Evolutionary conservation across 2,329 filamentous ascomycete species (phyloP).

Genomic region (Alternaria longipes): DNA sequence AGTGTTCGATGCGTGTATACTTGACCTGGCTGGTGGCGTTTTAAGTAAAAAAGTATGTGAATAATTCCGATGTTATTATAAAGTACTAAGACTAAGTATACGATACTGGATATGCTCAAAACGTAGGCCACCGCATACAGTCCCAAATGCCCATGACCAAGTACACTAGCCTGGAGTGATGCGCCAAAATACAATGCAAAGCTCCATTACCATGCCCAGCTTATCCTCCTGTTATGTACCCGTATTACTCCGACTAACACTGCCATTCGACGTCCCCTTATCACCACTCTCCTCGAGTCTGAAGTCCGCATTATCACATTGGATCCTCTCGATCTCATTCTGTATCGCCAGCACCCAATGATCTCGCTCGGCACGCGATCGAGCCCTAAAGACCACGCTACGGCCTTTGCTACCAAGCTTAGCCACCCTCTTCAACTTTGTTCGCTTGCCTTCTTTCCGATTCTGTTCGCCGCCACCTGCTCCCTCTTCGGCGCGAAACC

Average conservation of each 20-base stretch:
- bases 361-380: conserved; percentile 71
- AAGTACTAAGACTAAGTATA: not conserved
- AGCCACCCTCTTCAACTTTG: conserved; percentile 67
- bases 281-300: conserved; percentile 42
- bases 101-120: not conserved
- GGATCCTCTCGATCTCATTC: conserved; percentile 70
- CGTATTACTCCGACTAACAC: conserved; percentile 1
- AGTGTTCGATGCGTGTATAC: not conserved
- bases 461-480: conserved; percentile 41
- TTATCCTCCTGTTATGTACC: not conserved
- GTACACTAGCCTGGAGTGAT: not conserved
- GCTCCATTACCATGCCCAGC: not conserved
- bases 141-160: not conserved
- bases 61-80: not conserved
- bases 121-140: not conserved
- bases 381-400: conserved; percentile 71
- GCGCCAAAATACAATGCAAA: not conserved
- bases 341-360: conserved; percentile 73
- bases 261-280: not conserved
- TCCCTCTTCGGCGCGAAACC: conserved; percentile 58
- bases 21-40: not conserved
- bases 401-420: conserved; percentile 68
- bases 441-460: conserved; percentile 53
- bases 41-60: not conserved
- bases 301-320: conserved; percentile 59